phyloP scores from a whole-genome alignment of 2,329 filamentous ascomycete genomes.

The Pestalotiopsis sp. region DNA sequence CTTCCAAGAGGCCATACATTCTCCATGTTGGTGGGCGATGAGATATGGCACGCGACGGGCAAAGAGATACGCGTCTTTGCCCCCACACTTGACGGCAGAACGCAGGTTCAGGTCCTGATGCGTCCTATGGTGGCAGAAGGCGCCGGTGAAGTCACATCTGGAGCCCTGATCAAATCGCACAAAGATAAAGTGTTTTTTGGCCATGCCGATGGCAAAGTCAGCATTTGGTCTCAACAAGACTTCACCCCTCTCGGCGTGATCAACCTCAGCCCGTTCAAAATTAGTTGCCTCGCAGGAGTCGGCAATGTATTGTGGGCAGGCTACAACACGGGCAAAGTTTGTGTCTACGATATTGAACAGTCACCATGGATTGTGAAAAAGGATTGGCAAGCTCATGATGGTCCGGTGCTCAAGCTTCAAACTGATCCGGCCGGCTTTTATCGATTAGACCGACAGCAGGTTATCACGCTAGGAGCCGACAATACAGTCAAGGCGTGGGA shows the following conservation, averaged over 20 bases:
- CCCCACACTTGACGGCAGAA: slow-evolving; percentile 69
- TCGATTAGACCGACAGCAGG: slow-evolving; percentile 81
- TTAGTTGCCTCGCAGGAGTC: slow-evolving; percentile 82
- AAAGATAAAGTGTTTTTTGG: slow-evolving; percentile 86
- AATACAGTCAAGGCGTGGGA: slow-evolving; percentile 88
- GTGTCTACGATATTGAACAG: slow-evolving; percentile 83
- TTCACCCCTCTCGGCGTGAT: slow-evolving; percentile 79
- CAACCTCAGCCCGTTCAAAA: slow-evolving; percentile 92
- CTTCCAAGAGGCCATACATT: slow-evolving; percentile 83
- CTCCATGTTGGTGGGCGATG: slow-evolving; percentile 82
- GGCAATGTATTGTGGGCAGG: slow-evolving; percentile 88
- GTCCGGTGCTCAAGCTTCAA: slow-evolving; percentile 76
- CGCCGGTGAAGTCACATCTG: slow-evolving; percentile 86
- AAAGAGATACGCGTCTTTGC: slow-evolving; percentile 87
- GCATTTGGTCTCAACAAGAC: slow-evolving; percentile 81
- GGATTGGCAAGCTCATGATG: slow-evolving; percentile 91
- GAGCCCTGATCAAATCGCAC: slow-evolving; percentile 73
- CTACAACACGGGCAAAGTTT: slow-evolving; percentile 92
- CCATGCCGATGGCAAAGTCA: slow-evolving; percentile 91
- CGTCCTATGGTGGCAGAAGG: slow-evolving; percentile 71
- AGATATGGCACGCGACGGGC: slow-evolving; percentile 85
- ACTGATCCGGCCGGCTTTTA: slow-evolving; percentile 83
- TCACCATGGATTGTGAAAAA: slow-evolving; percentile 91
- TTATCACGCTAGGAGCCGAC: slow-evolving; percentile 85
- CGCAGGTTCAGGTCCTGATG: slow-evolving; percentile 75